A percentile compares a stretch with the other conserved stretches of the same genome.
Evolutionary conservation across 202 grass and related monocot species (phyloP).

Genomic region (Elaeis oleifera): DNA sequence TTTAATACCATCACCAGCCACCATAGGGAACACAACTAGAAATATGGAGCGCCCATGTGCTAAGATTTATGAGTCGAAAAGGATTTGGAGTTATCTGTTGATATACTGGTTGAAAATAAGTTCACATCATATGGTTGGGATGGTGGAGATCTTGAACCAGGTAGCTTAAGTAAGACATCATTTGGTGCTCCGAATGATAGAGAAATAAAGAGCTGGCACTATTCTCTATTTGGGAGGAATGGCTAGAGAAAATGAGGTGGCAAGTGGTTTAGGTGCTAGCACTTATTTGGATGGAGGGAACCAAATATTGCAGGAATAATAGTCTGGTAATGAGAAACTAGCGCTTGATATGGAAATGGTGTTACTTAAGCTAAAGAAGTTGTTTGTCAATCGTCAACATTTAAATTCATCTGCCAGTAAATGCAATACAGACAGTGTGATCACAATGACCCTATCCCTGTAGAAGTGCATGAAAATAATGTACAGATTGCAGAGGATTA

Average conservation of each 20-base stretch:
- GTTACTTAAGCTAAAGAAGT: slow-evolving; percentile 24
- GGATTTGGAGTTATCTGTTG: slow-evolving; percentile 28
- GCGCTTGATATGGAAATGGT: slow-evolving; percentile 18
- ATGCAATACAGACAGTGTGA: slow-evolving; percentile 13
- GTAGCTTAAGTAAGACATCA: slow-evolving; percentile 34
- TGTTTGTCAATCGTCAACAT: slow-evolving; percentile 26
- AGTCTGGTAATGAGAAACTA: slow-evolving; percentile 12
- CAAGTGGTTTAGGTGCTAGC: background rate
- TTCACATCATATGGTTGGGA: slow-evolving; percentile 16
- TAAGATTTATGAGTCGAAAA: slow-evolving; percentile 4
- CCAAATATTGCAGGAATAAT: slow-evolving; percentile 27
- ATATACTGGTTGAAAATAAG: slow-evolving; percentile 33
- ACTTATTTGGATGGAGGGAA: background rate
- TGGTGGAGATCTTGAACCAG: slow-evolving; percentile 17
- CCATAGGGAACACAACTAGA: background rate
- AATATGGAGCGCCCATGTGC: slow-evolving; percentile 10
- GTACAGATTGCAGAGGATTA: background rate
- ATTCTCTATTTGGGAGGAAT: slow-evolving; percentile 21
- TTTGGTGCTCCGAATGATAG: slow-evolving; percentile 28
- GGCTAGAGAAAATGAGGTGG: background rate
- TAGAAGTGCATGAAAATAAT: slow-evolving; percentile 10
- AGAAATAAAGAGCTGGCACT: slow-evolving; percentile 13
- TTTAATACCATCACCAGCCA: no score
- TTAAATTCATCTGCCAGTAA: slow-evolving; percentile 16
- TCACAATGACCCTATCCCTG: slow-evolving; percentile 14